Base-by-base conservation (phyloP, 257 asterid species). In the Eustoma russellianum region DNA sequence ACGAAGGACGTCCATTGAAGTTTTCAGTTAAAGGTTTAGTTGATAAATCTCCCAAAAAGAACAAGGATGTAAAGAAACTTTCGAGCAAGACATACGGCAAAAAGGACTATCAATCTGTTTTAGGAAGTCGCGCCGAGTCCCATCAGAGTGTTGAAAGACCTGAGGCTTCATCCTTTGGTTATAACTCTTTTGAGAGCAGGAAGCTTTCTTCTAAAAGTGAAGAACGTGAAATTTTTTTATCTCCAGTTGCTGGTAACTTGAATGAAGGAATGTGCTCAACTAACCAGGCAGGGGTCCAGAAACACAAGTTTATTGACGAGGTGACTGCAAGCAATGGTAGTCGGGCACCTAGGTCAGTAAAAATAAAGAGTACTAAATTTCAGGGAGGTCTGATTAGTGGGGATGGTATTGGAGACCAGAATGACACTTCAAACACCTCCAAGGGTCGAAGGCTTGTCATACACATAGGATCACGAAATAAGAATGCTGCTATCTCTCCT, bases 401-500 rank as follows among this genome's bases (percentile, higher is more conserved):
- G 54, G 90, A 77, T 57, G 88, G 79, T 53, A 61, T 38, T 64
- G 85, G 77, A 69, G 62, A 65, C 66, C 66, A 75, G 55, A 62
- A 66, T 49, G 68, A 72, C 52, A 60, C 57, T 48, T 63, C 83
- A 34, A 83, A 68, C 83, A 49, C 72, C 57, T 61, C 78, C 19
- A 84, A 71, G 58, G 94, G 86, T 48, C 79, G 91, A 14, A 88
- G 88, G 82, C 86, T 85, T 46, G 97, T 92, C 61, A 88, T 88
- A 64, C 99, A 88, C 79, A 66, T 88, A 85, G 94, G 98, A 49
- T 74, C 78, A 13, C 73, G 94, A 48, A 78, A 70, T 66, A 81
- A 73, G 77, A 83, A 70, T 48, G 41, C 67, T 28, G 60, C 75
- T 45, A 75, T 72, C 62, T 77, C 93, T 58, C 84, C 86, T 0